A percentile compares a stretch with the other conserved stretches of the same genome.
Evolutionary conservation across 192 early-diverging fungal genomes (phyloP).

Genomic region (Cetraspora pellucida): DNA sequence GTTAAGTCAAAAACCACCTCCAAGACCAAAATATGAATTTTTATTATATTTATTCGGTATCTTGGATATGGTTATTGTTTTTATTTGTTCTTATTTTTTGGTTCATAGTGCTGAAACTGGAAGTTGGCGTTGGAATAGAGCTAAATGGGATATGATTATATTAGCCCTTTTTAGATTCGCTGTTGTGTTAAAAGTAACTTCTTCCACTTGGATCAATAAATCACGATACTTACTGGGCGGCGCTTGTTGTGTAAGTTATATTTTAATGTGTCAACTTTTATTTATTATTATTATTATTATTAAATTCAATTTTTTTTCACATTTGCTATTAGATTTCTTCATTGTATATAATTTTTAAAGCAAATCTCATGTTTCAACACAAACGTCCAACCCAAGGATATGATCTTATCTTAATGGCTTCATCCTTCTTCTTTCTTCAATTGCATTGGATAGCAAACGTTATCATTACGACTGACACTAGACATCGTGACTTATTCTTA

Average conservation of each 20-base stretch:
- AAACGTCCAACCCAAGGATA: background rate
- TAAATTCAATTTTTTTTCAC: background rate
- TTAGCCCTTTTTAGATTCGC: conserved; percentile 14
- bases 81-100: background rate
- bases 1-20: background rate
- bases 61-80: conserved; percentile 11
- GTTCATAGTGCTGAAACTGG: background rate
- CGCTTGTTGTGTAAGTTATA: conserved; percentile 11
- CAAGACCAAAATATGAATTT: conserved; percentile 3
- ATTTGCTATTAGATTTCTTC: conserved; percentile 16
- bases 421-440: conserved; percentile 12
- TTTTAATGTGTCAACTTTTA: background rate
- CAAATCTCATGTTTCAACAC: conserved; percentile 3
- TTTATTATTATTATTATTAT: background rate
- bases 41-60: conserved; percentile 11
- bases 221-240: background rate
- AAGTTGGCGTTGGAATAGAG: background rate
- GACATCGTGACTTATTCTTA: background rate
- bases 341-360: conserved; percentile 31
- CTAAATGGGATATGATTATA: conserved; percentile 4
- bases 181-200: background rate
- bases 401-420: background rate
- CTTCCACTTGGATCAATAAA: conserved; percentile 16
- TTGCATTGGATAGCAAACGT: conserved; percentile 28
- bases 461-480: conserved; percentile 11